Conservation (phyloP, 148 eudicot species). For the Silene latifolia region DNA sequence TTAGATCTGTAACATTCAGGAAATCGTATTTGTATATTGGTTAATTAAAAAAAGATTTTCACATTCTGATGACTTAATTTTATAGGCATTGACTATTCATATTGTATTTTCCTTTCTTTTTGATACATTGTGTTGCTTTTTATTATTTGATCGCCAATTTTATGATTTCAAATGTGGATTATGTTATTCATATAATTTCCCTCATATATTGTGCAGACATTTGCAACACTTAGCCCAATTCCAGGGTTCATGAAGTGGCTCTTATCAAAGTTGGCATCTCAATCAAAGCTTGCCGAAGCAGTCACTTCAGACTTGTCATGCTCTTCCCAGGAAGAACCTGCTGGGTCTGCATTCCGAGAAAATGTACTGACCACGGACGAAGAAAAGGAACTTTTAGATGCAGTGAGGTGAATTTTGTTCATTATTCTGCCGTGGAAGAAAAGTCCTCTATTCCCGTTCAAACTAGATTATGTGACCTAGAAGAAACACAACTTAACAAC, state of each 20-base stretch:
- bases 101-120: too few relatives aligned
- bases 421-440: too few relatives aligned
- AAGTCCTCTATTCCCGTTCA: neutral
- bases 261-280: constrained; percentile 74
- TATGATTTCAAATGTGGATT: too few relatives aligned
- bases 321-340: constrained; percentile 27
- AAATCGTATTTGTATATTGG: too few relatives aligned
- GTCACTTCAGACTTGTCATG: constrained; percentile 26
- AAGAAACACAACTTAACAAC: neutral
- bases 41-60: too few relatives aligned
- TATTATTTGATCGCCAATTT: too few relatives aligned
- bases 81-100: too few relatives aligned
- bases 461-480: neutral
- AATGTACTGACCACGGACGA: constrained; percentile 62
- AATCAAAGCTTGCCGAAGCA: constrained; percentile 39
- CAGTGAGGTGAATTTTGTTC: constrained; percentile 46
- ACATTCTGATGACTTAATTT: too few relatives aligned
- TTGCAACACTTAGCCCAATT: constrained; percentile 95
- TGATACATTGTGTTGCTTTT: too few relatives aligned
- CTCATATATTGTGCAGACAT: constrained; percentile 44
- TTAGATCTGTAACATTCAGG: too few relatives aligned
- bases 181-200: too few relatives aligned
- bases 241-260: constrained; percentile 97
- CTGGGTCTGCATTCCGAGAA: constrained; percentile 65
- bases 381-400: constrained; percentile 57